Conservation (phyloP, 805 yeast species). For the Kuraishia hungarica region DNA sequence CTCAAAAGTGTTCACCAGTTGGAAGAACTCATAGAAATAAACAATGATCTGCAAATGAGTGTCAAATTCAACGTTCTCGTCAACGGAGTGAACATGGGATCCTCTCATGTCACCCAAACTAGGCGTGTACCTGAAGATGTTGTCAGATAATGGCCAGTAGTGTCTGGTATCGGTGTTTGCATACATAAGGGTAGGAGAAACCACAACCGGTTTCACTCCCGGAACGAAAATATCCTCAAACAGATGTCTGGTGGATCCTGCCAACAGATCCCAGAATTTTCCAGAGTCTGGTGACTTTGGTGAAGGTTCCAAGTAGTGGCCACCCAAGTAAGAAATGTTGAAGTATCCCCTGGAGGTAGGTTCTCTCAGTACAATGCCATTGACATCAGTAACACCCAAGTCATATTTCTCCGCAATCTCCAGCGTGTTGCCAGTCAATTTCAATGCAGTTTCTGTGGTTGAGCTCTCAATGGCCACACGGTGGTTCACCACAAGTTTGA, state of each 20-base stretch:
- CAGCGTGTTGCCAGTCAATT: constrained; percentile 26
- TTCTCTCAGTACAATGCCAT: constrained; percentile 16
- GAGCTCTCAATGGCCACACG: constrained; percentile 52
- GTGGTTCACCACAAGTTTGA: constrained; percentile 44
- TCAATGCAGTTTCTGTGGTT: constrained; percentile 31
- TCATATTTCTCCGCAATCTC: constrained; percentile 36
- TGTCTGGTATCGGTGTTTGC: constrained; percentile 58
- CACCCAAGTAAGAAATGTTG: constrained; percentile 18
- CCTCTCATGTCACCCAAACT: constrained; percentile 18
- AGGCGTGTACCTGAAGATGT: constrained; percentile 51
- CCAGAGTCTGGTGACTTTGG: constrained; percentile 27
- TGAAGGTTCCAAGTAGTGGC: constrained; percentile 25
- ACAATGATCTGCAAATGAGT: constrained; percentile 48
- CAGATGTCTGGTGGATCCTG: constrained; percentile 47
- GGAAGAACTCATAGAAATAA: constrained; percentile 41
- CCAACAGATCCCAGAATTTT: constrained; percentile 30
- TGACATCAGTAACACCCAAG: constrained; percentile 34
- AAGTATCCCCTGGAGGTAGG: constrained; percentile 33
- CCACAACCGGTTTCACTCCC: constrained; percentile 15
- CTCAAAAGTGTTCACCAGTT: constrained; percentile 10
- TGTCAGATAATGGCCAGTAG: constrained; percentile 46
- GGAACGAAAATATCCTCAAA: constrained; percentile 40
- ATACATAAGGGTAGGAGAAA: constrained; percentile 42
- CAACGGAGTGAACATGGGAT: constrained; percentile 46
- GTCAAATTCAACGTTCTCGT: constrained; percentile 44